Evolutionary conservation across 768 basidiomycete species (phyloP).

Genomic region (Suillus placidus): DNA sequence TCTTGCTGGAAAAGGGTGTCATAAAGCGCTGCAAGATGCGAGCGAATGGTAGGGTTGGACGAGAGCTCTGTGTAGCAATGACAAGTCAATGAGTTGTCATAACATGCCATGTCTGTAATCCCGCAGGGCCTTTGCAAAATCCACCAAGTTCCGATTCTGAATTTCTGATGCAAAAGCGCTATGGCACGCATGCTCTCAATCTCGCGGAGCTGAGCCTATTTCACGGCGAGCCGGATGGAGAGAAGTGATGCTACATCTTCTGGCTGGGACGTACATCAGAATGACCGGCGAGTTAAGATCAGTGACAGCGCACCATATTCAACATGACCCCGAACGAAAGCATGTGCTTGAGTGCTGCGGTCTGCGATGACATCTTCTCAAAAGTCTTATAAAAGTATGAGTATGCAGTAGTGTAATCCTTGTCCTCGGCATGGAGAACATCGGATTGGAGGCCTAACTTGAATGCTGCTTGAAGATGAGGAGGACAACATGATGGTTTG

Average conservation of each 20-base stretch:
- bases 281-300: neutral
- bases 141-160: conserved; percentile 81
- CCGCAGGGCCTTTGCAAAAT: conserved; percentile 85
- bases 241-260: conserved; percentile 91
- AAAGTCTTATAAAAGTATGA: conserved; percentile 98
- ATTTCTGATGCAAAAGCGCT: conserved; percentile 92
- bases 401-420: conserved; percentile 96
- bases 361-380: conserved; percentile 81
- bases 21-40: conserved; percentile 91
- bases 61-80: conserved; percentile 71
- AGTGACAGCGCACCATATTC: conserved; percentile 65
- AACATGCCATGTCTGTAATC: conserved; percentile 79
- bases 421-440: conserved; percentile 93
- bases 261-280: conserved; percentile 51
- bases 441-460: conserved; percentile 69
- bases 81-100: neutral
- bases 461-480: conserved; percentile 55
- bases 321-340: conserved; percentile 98
- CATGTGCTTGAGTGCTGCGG: conserved; percentile 92
- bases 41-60: conserved; percentile 93
- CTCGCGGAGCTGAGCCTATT: conserved; percentile 85
- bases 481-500: conserved; percentile 66
- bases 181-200: conserved; percentile 96
- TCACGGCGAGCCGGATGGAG: conserved; percentile 82
- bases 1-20: conserved; percentile 97